Conservation (phyloP, 108 stramenopile species). For the Seminavis robusta region DNA sequence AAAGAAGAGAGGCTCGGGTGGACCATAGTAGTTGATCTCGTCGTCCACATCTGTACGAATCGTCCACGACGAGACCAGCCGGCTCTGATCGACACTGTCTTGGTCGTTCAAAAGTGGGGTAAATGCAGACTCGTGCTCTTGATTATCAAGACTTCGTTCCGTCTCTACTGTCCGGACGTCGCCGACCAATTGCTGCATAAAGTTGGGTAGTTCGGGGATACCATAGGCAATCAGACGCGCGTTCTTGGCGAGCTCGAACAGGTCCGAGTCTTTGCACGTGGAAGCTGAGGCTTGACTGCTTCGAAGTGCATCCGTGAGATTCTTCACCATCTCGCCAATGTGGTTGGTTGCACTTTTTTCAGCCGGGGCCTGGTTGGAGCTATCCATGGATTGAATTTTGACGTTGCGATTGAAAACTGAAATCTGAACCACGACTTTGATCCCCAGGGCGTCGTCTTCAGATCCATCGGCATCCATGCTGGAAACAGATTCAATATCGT, state of each 20-base stretch:
- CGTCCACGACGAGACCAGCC: constrained; percentile 44
- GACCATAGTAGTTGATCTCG: constrained; percentile 35
- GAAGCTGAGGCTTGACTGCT: not conserved
- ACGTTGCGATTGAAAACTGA: constrained; percentile 38
- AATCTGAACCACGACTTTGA: constrained; percentile 34
- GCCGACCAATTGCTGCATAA: constrained; percentile 10
- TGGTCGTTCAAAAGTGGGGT: not conserved
- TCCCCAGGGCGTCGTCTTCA: not conserved
- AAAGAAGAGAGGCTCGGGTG: not conserved
- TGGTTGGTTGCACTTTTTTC: not conserved
- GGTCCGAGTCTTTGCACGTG: constrained; percentile 26
- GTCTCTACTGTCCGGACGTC: not conserved
- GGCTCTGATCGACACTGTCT: not conserved
- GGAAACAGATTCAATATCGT: not conserved
- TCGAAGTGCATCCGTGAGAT: not conserved
- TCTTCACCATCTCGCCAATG: not conserved
- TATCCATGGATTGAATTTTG: too few relatives aligned
- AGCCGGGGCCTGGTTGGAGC: not conserved
- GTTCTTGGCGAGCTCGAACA: constrained; percentile 34
- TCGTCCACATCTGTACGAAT: constrained; percentile 47
- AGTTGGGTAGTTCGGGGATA: constrained; percentile 12
- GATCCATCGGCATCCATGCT: not conserved
- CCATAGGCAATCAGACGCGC: constrained; percentile 19
- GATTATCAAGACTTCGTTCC: too few relatives aligned
- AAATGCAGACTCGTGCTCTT: not conserved